These are phyloP conservation scores for Cladosporium halotolerans DNA, from an alignment of 2,329 filamentous ascomycete genomes.

Conservation along the genomic window DNA sequence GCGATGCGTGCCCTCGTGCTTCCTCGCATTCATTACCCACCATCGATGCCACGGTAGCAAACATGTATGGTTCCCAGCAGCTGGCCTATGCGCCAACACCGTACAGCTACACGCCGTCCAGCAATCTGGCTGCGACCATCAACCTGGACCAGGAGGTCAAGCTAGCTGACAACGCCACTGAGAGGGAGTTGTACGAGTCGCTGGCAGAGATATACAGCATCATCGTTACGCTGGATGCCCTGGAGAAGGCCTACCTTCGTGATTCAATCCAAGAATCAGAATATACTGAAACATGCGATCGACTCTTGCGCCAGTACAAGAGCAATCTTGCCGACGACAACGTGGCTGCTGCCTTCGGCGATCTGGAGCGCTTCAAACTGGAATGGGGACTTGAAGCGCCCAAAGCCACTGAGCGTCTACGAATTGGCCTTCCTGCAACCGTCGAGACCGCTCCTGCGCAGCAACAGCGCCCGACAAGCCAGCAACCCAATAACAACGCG, in stretches of 20 bases:
- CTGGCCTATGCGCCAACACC: slow-evolving; percentile 85
- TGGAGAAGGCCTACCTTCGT: slow-evolving; percentile 94
- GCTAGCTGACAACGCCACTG: slow-evolving; percentile 74
- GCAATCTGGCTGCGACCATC: slow-evolving; percentile 76
- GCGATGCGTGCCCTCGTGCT: not conserved
- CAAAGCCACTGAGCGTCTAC: slow-evolving; percentile 83
- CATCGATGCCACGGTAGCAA: not conserved
- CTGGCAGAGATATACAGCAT: slow-evolving; percentile 97
- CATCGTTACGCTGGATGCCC: slow-evolving; percentile 86
- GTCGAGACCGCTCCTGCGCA: slow-evolving; percentile 54
- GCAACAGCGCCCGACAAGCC: slow-evolving; percentile 3
- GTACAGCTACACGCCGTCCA: slow-evolving; percentile 85
- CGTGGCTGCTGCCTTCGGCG: slow-evolving; percentile 81
- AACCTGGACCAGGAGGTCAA: slow-evolving; percentile 95
- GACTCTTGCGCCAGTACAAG: slow-evolving; percentile 93
- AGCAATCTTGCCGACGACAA: slow-evolving; percentile 85
- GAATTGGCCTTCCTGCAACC: slow-evolving; percentile 87
- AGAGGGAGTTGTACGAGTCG: slow-evolving; percentile 91
- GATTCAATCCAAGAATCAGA: slow-evolving; percentile 87
- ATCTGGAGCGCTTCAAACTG: slow-evolving; percentile 82
- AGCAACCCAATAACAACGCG: slow-evolving; percentile 15
- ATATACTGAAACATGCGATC: slow-evolving; percentile 93
- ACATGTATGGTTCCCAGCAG: slow-evolving; percentile 6
- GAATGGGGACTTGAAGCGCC: slow-evolving; percentile 96
- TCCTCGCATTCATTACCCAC: not conserved